phyloP scores from a whole-genome alignment of 1,284 basidiomycete species.

The Coniferiporia sulphurascens region DNA sequence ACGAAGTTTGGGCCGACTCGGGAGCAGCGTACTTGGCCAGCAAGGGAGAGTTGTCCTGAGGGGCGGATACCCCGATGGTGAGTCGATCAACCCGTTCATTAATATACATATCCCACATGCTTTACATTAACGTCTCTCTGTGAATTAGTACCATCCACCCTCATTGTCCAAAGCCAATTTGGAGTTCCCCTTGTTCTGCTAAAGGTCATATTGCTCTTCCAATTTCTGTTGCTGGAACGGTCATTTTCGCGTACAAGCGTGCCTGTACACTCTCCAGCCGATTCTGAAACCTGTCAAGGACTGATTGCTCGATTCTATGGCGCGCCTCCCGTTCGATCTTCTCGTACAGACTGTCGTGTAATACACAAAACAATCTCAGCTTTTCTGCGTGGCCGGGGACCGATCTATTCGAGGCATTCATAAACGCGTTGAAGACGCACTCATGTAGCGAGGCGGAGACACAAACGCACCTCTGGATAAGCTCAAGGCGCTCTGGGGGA shows the following conservation, averaged over 20 bases:
- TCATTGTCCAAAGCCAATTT: too few species aligned
- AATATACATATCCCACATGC: too few species aligned
- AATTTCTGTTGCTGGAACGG: not conserved
- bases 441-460: too few species aligned
- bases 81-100: not conserved
- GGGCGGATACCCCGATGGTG: not conserved
- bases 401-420: conserved; percentile 2
- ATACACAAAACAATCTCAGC: conserved; percentile 14
- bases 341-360: conserved; percentile 17
- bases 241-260: not conserved
- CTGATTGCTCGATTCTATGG: conserved; percentile 2
- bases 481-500: conserved; percentile 10
- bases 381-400: conserved; percentile 8
- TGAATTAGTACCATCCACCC: not conserved
- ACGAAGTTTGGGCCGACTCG: conserved; percentile 67
- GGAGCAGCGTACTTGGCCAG: conserved; percentile 59
- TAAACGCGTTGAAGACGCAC: not conserved
- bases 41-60: conserved; percentile 36
- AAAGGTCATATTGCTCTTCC: conserved; percentile 5
- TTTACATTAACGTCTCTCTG: not conserved
- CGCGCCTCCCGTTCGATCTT: conserved; percentile 11
- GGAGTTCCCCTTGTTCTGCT: not conserved
- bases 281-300: conserved; percentile 11
- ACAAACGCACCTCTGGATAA: conserved; percentile 10
- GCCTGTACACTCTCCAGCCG: conserved; percentile 8